Base-by-base conservation (phyloP, 441 rosid genomes). In the Manihot esculenta region DNA sequence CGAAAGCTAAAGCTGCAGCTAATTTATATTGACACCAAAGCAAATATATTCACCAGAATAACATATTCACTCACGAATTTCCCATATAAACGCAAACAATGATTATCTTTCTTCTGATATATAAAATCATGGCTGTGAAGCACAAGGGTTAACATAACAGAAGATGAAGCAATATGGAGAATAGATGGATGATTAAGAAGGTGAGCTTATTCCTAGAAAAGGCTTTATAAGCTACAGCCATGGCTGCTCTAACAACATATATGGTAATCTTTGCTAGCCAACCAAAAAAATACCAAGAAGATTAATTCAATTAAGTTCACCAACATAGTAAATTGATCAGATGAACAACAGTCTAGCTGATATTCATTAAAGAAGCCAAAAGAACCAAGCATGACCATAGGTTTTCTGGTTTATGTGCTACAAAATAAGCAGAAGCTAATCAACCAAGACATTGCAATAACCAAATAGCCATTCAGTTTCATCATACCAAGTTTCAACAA, bases 381-480 rank as follows among this genome's bases (percentile, higher is more conserved):
- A 30, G 33, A 30, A 30, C 33, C 33, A 4, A 38, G 7, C 7
- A 8, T 38, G 8, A 7, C 42, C 42, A 8, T 38, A 38, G 42
- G 9, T 1, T 5, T 5, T 8, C 42, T 38, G 42, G 42, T 38
- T 38, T 38, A 7, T 38, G 42, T 7, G 42, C 8, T 38, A 38
- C 5, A 38, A 7, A 30, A 14, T 48, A 47, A 45, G 27, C 41
- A 54, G 10, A 1, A 54, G n/a, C 30, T 23, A 42, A 56, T 26
- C 50, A 13, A 38, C 33, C 41, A 17, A 66, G 72, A 11, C n/a
- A 59, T 30, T 20, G 47, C 57, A 69, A 44, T 14, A 47, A 59
- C 20, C 68, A 71, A 30, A 62, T 53, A 41, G n/a, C n/a, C 61
- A 71, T 54, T 44, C 24, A 42, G 12, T 51, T 44, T 38, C 26